phyloP scores from a whole-genome alignment of 441 rosid species.

The Jatropha multifida region DNA sequence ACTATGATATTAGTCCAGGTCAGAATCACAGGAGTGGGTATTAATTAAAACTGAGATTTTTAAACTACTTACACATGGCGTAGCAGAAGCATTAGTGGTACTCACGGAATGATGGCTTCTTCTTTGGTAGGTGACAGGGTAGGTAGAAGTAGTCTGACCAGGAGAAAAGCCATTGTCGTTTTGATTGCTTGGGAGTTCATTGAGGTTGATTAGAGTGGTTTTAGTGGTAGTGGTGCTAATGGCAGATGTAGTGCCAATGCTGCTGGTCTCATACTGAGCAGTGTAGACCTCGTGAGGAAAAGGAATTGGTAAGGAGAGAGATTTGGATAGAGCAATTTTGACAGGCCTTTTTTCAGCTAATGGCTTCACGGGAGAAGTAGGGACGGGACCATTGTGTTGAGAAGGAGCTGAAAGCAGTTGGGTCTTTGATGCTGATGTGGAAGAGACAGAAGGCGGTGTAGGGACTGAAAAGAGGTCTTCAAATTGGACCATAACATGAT shows the following conservation, averaged over 20 bases:
- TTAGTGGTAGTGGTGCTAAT: not conserved
- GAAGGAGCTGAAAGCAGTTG: constrained; percentile 25
- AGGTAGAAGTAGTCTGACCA: constrained; percentile 21
- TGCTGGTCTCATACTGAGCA: constrained; percentile 17
- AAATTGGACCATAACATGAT: constrained; percentile 31
- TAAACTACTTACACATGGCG: constrained; percentile 27
- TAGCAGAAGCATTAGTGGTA: constrained; percentile 14
- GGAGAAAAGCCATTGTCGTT: constrained; percentile 19
- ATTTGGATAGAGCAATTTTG: constrained; percentile 25
- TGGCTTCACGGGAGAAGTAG: constrained; percentile 53
- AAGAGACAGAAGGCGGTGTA: constrained; percentile 47
- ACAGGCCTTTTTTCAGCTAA: constrained; percentile 47
- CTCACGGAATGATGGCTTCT: constrained; percentile 28
- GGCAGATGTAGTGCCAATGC: constrained; percentile 16
- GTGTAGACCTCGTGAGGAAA: constrained; percentile 18
- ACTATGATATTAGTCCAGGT: not conserved
- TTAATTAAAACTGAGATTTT: constrained; percentile 4
- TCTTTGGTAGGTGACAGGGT: constrained; percentile 45
- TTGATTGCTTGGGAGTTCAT: constrained; percentile 43
- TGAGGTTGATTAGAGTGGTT: constrained; percentile 44
- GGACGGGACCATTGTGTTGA: constrained; percentile 15
- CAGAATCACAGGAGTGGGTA: constrained; percentile 1
- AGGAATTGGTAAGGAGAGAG: constrained; percentile 19
- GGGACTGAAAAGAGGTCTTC: constrained; percentile 39
- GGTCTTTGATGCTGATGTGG: constrained; percentile 24